Evolutionary conservation across 2,329 filamentous ascomycete species (phyloP), one percentile per base, ranked within the genome.

Genomic region (Diplodia seriata): DNA sequence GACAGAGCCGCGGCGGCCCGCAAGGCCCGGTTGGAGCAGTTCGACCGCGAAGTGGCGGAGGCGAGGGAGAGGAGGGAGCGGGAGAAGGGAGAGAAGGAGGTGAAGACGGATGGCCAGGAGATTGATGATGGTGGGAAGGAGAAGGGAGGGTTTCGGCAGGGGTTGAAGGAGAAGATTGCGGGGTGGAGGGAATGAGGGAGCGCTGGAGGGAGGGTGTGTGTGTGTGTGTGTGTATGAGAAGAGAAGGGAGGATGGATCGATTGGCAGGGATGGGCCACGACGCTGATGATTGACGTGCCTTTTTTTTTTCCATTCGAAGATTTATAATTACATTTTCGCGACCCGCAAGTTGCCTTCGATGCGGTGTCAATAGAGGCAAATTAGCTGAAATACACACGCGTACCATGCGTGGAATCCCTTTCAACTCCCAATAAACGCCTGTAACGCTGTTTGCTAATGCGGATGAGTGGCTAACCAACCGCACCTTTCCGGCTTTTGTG

Each of bases 21-120:
- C 11, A 40, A 20, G 20, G 54, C 54, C 20, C 26, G 12, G 54
- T 1, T 57, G 8, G 54, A 20, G 8, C 33, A 57, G 20, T 36
- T 57, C 6, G 54, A 57, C 7, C n/a, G 54, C 5, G 31, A 38
- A 33, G 38, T 57, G 12, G 54, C 54, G 9, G 54, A 57, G 33
- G 54, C 54, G 11, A 57, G 15, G 33, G 54, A 57, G 20, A 36
- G 54, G 20, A 20, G 54, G 36, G 54, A 57, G 54, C 33, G 54
- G 31, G 33, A 26, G 33, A 20, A 43, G 33, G 33, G 12, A 18
- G n/a, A 23, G 36, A 40, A 8, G n/a, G 38, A 43, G 50, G 18
- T 20, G 54, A 20, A 57, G 54, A 40, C 15, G 20, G 11, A 40
- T 11, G 33, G 1, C 1, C 18, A 2, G 12, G 11, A 20, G 5